Evolutionary conservation across 2,329 filamentous ascomycete genomes (phyloP).

Genomic region (Aspergillus phoenicis): DNA sequence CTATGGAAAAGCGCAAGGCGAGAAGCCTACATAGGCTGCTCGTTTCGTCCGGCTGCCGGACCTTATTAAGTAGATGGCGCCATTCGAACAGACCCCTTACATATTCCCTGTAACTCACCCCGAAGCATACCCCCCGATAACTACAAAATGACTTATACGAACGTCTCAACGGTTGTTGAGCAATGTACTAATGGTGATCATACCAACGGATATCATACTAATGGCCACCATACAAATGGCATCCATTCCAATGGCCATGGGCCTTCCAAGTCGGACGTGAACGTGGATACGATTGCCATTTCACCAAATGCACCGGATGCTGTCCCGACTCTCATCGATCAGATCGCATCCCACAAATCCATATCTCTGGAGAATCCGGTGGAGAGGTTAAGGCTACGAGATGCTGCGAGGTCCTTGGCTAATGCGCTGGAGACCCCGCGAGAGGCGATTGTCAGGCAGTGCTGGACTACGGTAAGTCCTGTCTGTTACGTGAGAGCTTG

Average conservation of each 20-base stretch:
- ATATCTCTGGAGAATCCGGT: slow-evolving; percentile 9
- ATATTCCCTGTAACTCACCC: not conserved
- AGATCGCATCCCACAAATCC: slow-evolving; percentile 14
- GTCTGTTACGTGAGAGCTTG: not conserved
- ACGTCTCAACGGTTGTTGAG: not conserved
- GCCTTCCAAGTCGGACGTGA: not conserved
- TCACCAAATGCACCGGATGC: slow-evolving; percentile 18
- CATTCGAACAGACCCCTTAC: not conserved
- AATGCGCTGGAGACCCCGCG: slow-evolving; percentile 23
- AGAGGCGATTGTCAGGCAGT: slow-evolving; percentile 21
- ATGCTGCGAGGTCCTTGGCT: slow-evolving; percentile 20
- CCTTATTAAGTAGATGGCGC: not conserved
- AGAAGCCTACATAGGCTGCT: not conserved
- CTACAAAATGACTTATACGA: not conserved
- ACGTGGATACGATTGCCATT: slow-evolving; percentile 15
- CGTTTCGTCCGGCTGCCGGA: not conserved
- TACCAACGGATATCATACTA: not conserved
- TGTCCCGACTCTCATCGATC: slow-evolving; percentile 17
- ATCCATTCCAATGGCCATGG: not conserved
- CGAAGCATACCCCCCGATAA: not conserved
- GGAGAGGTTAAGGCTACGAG: slow-evolving; percentile 20
- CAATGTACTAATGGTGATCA: not conserved
- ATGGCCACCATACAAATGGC: not conserved
- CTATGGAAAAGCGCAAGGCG: not conserved
- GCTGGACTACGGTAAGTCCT: slow-evolving; percentile 19